Percentiles rank a stretch among this genome's conserved stretches.
Evolutionary conservation across 1,284 basidiomycete species (phyloP).

Genomic region (Puccinia horiana): DNA sequence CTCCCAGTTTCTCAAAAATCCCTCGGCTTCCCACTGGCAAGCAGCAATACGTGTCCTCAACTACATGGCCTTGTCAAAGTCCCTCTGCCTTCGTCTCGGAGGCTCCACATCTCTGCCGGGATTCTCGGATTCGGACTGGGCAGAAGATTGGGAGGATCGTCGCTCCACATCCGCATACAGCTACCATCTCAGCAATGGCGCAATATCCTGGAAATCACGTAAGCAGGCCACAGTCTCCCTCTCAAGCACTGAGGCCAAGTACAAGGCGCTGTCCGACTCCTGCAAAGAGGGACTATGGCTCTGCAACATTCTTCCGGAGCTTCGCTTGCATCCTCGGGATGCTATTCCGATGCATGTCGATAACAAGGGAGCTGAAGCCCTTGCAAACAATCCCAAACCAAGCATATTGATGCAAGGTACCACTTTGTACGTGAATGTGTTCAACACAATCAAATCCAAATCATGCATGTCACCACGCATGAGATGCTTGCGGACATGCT

Average conservation of each 20-base stretch:
- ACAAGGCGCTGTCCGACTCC: not conserved
- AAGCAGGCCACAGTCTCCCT: not conserved
- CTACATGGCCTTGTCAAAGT: too few species aligned
- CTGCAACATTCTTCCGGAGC: not conserved
- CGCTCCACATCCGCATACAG: too few species aligned
- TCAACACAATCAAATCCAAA: too few species aligned
- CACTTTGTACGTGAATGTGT: not conserved
- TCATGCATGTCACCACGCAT: too few species aligned
- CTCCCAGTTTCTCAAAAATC: too few species aligned
- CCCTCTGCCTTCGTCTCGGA: too few species aligned
- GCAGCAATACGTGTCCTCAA: too few species aligned
- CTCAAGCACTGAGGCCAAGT: not conserved
- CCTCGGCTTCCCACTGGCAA: too few species aligned
- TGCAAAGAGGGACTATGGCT: not conserved
- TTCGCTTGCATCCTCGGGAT: not conserved
- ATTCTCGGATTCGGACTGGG: too few species aligned
- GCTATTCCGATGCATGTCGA: not conserved
- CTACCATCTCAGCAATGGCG: not conserved
- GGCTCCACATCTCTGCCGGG: too few species aligned
- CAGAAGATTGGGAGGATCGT: too few species aligned
- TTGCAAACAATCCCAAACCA: not conserved
- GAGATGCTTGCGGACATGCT: slow-evolving; percentile 12
- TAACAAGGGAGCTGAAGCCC: not conserved
- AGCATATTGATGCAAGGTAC: not conserved
- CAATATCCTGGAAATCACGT: slow-evolving; percentile 16